Evolutionary conservation across 495 filamentous ascomycete genomes (phyloP).

Genomic region (Talaromyces proteolyticus): DNA sequence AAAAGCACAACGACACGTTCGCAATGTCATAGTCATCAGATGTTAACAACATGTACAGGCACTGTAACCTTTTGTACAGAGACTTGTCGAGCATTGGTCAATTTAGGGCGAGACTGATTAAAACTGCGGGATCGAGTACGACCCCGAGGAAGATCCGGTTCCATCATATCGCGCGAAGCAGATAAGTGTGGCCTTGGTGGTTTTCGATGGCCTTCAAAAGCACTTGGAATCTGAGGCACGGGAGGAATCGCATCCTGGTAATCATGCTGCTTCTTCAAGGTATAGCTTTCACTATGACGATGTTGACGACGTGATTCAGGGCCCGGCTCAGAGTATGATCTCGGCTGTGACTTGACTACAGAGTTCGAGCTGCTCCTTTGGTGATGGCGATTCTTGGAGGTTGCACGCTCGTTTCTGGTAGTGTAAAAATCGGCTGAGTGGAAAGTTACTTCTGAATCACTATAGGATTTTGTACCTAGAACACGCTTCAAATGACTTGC

Average conservation of each 20-base stretch:
- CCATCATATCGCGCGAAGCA: background rate
- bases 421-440: background rate
- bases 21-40: background rate
- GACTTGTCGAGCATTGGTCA: slow-evolving; percentile 15
- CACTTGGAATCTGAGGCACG: background rate
- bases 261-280: background rate
- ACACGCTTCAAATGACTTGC: background rate
- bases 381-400: too few relatives aligned
- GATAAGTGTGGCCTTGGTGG: background rate
- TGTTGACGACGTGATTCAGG: background rate
- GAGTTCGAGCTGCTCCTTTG: background rate
- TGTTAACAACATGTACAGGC: background rate
- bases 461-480: background rate
- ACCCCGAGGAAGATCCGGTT: slow-evolving; percentile 14
- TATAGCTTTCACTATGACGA: background rate
- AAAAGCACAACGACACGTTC: slow-evolving; percentile 12
- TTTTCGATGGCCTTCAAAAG: background rate
- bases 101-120: slow-evolving; percentile 15
- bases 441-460: background rate
- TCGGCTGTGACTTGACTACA: too few relatives aligned
- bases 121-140: slow-evolving; percentile 26
- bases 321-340: too few relatives aligned
- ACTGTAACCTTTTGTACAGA: background rate
- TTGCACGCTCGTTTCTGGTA: background rate
- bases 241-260: background rate